Evolutionary conservation across 208 protist species (phyloP), one percentile per base, ranked within the genome.

Genomic region (Entamoeba invadens): DNA sequence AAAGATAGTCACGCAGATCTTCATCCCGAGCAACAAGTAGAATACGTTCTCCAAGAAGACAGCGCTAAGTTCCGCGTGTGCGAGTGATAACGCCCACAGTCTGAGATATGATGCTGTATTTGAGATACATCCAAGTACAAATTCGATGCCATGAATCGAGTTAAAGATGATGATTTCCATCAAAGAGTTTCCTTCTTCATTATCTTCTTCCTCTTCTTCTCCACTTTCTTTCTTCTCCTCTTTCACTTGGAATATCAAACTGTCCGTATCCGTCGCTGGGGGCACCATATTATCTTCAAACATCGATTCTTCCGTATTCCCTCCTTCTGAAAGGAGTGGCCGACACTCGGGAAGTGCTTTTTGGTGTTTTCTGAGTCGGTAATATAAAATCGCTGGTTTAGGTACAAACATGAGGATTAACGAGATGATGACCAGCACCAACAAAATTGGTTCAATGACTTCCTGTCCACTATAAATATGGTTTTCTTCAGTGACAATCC

Each of bases 101-200:
- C 99, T 98, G 14, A 99, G 97, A 95, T 99, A 99, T 21, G 98
- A 99, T 10, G 99, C 99, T 38, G 99, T 99, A 96, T 99, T 99
- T 8, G 98, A 99, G 91, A 99, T 98, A 94, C 96, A 97, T 44
- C 98, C 98, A 0, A 99, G 97, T 45, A 98, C 97, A 94, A 98
- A 99, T 96, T 99, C 99, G 94, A 99, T 99, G 45, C 98, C 99
- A 96, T 99, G 98, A 95, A 99, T 99, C 44, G 98, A 95, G 95
- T 99, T 97, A 94, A 99, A 96, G 94, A 99, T 97, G 45, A 99
- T 95, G 1, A 99, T 95, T 94, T 99, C 98, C n/a, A 91, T 25
- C 4, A 6, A 21, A 18, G 25, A 4, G 21, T 93, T 16, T 44
- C 25, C 31, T 42, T 31, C 14, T 68, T 45, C 45, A 45, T 45